Evolutionary conservation across 495 filamentous ascomycete genomes (phyloP).

Genomic region (Xylaria venustula): DNA sequence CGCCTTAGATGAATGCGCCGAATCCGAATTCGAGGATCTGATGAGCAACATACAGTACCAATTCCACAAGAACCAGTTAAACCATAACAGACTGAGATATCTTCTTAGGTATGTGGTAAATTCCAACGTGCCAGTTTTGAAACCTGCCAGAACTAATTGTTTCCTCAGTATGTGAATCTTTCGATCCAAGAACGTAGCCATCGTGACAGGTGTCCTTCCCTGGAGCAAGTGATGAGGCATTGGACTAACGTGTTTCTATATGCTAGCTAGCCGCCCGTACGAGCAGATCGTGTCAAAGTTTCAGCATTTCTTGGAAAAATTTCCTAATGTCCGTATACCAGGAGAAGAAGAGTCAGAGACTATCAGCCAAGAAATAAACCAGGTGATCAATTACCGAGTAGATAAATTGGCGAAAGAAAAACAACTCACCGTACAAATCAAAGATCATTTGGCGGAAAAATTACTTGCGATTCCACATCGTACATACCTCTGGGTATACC

Average conservation of each 20-base stretch:
- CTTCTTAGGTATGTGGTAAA: too few species aligned
- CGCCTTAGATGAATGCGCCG: conserved; percentile 44
- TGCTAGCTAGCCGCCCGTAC: conserved; percentile 52
- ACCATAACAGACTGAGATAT: conserved; percentile 38
- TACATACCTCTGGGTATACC: conserved; percentile 40
- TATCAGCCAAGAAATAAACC: conserved; percentile 44
- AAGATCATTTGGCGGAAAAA: conserved; percentile 20
- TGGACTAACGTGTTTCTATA: too few species aligned
- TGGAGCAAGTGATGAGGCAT: too few species aligned
- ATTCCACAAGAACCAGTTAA: conserved; percentile 10
- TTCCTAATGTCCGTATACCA: conserved; percentile 38
- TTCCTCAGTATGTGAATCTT: too few species aligned
- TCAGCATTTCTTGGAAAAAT: conserved; percentile 12
- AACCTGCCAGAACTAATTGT: too few species aligned
- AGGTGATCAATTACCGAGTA: conserved; percentile 36
- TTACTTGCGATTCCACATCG: conserved; percentile 29
- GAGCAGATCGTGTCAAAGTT: conserved; percentile 36
- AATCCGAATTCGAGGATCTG: conserved; percentile 1
- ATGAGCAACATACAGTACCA: conserved; percentile 16
- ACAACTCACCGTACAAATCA: conserved; percentile 16
- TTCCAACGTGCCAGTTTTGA: too few species aligned
- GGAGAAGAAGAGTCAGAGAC: conserved; percentile 37
- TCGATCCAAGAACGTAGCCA: too few species aligned
- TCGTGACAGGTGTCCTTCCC: too few species aligned
- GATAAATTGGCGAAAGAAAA: conserved; percentile 22